A percentile compares a stretch with the other conserved stretches of the same genome.
Conservation (phyloP, 768 basidiomycete genomes). For the Russula lepida region DNA sequence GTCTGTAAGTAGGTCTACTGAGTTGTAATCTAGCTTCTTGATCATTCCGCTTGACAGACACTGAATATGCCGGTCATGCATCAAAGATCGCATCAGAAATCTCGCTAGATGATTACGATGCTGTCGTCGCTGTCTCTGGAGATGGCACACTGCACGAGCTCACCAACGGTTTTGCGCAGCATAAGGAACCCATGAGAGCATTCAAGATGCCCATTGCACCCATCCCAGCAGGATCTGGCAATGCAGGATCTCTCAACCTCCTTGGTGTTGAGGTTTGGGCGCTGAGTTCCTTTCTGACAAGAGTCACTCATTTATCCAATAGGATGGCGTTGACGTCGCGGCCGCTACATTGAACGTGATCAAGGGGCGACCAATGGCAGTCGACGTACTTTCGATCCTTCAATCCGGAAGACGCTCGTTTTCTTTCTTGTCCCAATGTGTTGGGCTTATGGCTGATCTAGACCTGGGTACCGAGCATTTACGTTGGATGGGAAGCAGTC, state of each 20-base stretch:
- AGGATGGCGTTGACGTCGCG: slow-evolving; percentile 65
- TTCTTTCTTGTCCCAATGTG: slow-evolving; percentile 77
- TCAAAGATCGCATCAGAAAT: slow-evolving; percentile 51
- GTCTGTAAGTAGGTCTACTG: slow-evolving; percentile 40
- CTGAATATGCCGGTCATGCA: slow-evolving; percentile 56
- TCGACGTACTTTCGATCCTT: slow-evolving; percentile 70
- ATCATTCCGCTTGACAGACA: slow-evolving; percentile 38
- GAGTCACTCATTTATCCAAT: background rate
- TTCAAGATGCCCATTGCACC: slow-evolving; percentile 65
- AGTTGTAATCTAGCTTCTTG: background rate
- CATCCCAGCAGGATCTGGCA: slow-evolving; percentile 78
- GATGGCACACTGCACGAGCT: slow-evolving; percentile 82
- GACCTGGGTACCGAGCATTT: slow-evolving; percentile 79
- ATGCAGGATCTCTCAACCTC: slow-evolving; percentile 65
- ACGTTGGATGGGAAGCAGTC: slow-evolving; percentile 78
- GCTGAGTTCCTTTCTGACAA: background rate
- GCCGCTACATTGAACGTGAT: slow-evolving; percentile 69
- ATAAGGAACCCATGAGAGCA: slow-evolving; percentile 49
- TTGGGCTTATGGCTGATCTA: slow-evolving; percentile 80
- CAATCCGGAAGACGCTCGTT: slow-evolving; percentile 55
- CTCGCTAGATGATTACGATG: slow-evolving; percentile 51
- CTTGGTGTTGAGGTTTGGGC: slow-evolving; percentile 52
- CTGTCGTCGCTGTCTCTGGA: slow-evolving; percentile 67
- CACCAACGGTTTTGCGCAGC: slow-evolving; percentile 71
- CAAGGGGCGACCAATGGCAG: slow-evolving; percentile 71